phyloP scores from a whole-genome alignment of 2,329 filamentous ascomycete species.

The Ophiostoma sp. region DNA sequence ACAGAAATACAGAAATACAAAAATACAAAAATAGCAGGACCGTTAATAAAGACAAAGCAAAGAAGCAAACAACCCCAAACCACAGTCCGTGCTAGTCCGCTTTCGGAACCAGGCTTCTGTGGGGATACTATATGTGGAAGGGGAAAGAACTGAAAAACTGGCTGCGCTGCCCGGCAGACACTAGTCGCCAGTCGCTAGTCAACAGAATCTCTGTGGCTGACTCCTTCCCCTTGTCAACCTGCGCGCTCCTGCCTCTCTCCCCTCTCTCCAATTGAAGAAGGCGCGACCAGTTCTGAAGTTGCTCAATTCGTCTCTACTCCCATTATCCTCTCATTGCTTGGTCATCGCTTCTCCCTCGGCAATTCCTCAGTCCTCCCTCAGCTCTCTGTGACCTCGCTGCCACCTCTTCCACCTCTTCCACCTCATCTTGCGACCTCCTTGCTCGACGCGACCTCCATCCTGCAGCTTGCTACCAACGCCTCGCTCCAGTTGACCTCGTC shows the following conservation, averaged over 20 bases:
- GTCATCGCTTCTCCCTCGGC: neutral
- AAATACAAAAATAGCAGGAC: neutral
- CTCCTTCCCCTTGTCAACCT: slow-evolving; percentile 1
- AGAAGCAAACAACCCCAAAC: neutral
- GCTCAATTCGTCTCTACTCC: neutral
- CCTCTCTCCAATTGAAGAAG: neutral
- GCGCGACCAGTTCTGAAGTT: neutral
- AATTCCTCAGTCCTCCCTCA: neutral
- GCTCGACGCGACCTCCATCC: neutral
- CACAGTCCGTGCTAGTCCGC: neutral
- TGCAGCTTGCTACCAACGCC: neutral
- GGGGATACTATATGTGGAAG: slow-evolving; percentile 10
- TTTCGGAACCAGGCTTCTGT: slow-evolving; percentile 8
- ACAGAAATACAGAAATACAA: neutral
- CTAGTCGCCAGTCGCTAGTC: neutral
- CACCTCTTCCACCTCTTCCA: neutral
- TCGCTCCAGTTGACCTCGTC: neutral
- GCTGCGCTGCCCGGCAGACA: slow-evolving; percentile 1
- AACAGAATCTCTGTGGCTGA: slow-evolving; percentile 6
- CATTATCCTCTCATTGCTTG: neutral
- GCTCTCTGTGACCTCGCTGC: neutral
- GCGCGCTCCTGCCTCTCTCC: neutral
- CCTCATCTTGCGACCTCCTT: neutral
- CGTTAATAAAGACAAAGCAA: neutral
- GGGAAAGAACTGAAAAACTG: slow-evolving; percentile 2